These are phyloP conservation scores for Aspergillus neotritici DNA, from an alignment of 2,329 filamentous ascomycete species.

Conservation along the genomic window DNA sequence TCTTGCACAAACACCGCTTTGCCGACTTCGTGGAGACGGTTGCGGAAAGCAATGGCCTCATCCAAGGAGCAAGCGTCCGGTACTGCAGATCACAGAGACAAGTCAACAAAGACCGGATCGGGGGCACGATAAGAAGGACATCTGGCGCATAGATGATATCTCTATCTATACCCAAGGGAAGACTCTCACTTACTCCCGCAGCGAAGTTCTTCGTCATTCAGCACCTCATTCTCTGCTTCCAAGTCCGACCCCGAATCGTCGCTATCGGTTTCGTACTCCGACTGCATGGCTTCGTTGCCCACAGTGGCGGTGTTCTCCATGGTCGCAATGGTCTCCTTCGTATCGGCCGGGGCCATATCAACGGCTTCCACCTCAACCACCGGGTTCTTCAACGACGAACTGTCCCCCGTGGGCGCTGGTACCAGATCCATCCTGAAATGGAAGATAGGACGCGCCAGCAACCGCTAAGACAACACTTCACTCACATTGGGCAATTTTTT, in stretches of 20 bases:
- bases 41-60: slow-evolving; percentile 63
- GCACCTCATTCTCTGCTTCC: slow-evolving; percentile 58
- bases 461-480: slow-evolving; percentile 23
- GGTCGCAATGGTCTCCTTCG: slow-evolving; percentile 16
- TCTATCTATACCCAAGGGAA: slow-evolving; percentile 14
- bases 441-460: slow-evolving; percentile 29
- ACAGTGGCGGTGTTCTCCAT: slow-evolving; percentile 23
- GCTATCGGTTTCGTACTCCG: slow-evolving; percentile 32
- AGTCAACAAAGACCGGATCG: slow-evolving; percentile 1
- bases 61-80: slow-evolving; percentile 59
- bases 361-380: slow-evolving; percentile 34
- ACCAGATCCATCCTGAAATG: slow-evolving; percentile 35
- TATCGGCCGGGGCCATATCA: slow-evolving; percentile 21
- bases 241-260: slow-evolving; percentile 42
- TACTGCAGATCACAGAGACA: slow-evolving; percentile 20
- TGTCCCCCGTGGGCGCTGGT: slow-evolving; percentile 31
- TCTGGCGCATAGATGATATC: slow-evolving; percentile 6
- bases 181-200: slow-evolving; percentile 40
- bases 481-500: slow-evolving; percentile 27
- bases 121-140: slow-evolving; percentile 10
- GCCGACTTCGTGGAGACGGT: slow-evolving; percentile 69
- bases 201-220: slow-evolving; percentile 49
- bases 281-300: slow-evolving; percentile 29
- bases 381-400: slow-evolving; percentile 29
- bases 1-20: slow-evolving; percentile 69